phyloP scores from a whole-genome alignment of 2,329 filamentous ascomycete genomes.

The Myriosclerotinia scirpicola region DNA sequence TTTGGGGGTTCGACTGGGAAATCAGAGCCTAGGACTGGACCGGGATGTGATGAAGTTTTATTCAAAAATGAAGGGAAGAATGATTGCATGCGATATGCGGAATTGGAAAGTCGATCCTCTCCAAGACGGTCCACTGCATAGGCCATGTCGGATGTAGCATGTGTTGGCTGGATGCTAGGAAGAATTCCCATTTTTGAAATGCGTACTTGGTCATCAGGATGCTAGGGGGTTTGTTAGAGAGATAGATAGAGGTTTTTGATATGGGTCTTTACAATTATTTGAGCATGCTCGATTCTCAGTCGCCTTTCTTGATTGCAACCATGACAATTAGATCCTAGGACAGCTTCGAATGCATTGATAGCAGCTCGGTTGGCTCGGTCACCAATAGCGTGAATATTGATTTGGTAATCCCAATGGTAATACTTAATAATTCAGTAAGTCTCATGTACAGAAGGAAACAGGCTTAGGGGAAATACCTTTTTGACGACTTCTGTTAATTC shows the following conservation, averaged over 20 bases:
- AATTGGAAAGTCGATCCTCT: slow-evolving; percentile 49
- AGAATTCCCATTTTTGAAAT: slow-evolving; percentile 61
- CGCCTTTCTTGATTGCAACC: slow-evolving; percentile 56
- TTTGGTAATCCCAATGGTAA: slow-evolving; percentile 59
- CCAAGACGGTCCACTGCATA: slow-evolving; percentile 65
- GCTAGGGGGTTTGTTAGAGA: slow-evolving; percentile 34
- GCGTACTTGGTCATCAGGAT: slow-evolving; percentile 61
- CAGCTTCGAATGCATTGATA: slow-evolving; percentile 60
- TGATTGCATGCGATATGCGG: slow-evolving; percentile 67
- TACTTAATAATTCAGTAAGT: slow-evolving; percentile 46
- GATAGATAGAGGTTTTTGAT: background rate
- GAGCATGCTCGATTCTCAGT: slow-evolving; percentile 69
- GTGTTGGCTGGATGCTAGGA: slow-evolving; percentile 67
- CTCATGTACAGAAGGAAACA: background rate
- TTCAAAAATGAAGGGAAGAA: slow-evolving; percentile 48
- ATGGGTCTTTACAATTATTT: slow-evolving; percentile 53
- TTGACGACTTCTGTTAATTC: slow-evolving; percentile 54
- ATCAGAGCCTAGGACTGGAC: slow-evolving; percentile 64
- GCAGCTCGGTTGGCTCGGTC: slow-evolving; percentile 66
- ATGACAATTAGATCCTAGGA: slow-evolving; percentile 55
- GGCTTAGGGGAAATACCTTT: slow-evolving; percentile 30
- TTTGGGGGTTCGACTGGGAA: slow-evolving; percentile 71
- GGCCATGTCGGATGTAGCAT: slow-evolving; percentile 69
- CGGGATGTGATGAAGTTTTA: slow-evolving; percentile 28
- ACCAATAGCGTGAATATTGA: slow-evolving; percentile 72